Evolutionary conservation across 2,329 filamentous ascomycete genomes (phyloP), one percentile per base, ranked within the genome.

Genomic region (Metarhizium album): DNA sequence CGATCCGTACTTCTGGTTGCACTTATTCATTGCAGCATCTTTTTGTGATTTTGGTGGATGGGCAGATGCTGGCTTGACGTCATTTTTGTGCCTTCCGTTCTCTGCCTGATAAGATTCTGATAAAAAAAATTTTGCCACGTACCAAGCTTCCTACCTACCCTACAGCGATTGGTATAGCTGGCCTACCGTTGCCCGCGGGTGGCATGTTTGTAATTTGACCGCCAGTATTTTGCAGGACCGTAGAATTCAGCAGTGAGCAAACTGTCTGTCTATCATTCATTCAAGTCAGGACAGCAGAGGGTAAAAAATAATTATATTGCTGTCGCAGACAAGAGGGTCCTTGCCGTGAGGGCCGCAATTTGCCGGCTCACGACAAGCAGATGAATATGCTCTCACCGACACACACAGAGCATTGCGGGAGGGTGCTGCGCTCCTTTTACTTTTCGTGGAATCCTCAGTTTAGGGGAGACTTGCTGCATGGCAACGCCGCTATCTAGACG

Each of bases 21-120:
- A n/a, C n/a, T n/a, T 9, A 40, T 9, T 6, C 20, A 20, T 11
- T 7, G 33, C 14, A 11, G 33, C 16, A 22, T 5, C 8, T 22
- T 40, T 18, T 40, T 20, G 37, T 40, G n/a, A 8, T 40, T 40
- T 18, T 40, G 37, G 37, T 40, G 37, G 37, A n/a, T 18, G 37
- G n/a, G 7, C 37, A 40, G n/a, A 16, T n/a, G 14, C 4, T 23
- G 31, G 43, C 42, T 52, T 46, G 50, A 49, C 46, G 46, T 49
- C 29, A 49, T 52, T 23, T n/a, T 43, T 35, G 8, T 31, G 14
- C n/a, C 33, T 18, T 46, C 16, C 42, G 31, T 38, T 35, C 42
- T 38, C n/a, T 37, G 33, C 48, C 42, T 22, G 29, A 42, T 43
- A 24, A 23, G 40, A 24, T 24, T 43, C 16, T 40, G 37, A 18